Evolutionary conservation across 2,329 filamentous ascomycete species (phyloP).

Genomic region (Pseudogymnoascus pannorum): DNA sequence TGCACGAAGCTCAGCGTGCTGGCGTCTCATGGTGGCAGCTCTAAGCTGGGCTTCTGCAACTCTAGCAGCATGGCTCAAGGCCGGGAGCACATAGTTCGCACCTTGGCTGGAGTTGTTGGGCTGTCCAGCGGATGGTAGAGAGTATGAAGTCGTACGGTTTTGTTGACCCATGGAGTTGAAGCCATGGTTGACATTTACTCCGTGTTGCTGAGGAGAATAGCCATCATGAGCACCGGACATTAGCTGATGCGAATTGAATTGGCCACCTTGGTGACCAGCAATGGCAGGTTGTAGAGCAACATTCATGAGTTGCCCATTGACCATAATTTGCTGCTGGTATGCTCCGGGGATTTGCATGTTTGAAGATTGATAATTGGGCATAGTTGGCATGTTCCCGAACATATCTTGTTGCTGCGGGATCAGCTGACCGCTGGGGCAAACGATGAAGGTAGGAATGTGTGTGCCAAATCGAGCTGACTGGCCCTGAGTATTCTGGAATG

Average conservation of each 20-base stretch:
- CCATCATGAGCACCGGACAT: neutral
- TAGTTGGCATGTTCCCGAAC: neutral
- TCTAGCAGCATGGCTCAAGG: neutral
- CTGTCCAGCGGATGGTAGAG: neutral
- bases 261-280: neutral
- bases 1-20: conserved; percentile 1
- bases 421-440: neutral
- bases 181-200: neutral
- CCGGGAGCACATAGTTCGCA: neutral
- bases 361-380: neutral
- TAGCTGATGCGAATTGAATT: neutral
- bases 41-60: conserved; percentile 5
- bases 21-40: conserved; percentile 4
- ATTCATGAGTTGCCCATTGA: neutral
- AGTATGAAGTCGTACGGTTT: neutral
- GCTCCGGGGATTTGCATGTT: neutral
- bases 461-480: neutral
- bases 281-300: neutral
- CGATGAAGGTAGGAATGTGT: neutral
- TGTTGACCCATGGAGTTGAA: conserved; percentile 3
- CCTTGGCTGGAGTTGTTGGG: neutral
- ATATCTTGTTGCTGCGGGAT: neutral
- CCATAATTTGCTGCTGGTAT: neutral
- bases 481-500: neutral
- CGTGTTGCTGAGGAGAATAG: neutral